phyloP scores from a whole-genome alignment of 2,329 filamentous ascomycete genomes.

The Colletotrichum sp. region DNA sequence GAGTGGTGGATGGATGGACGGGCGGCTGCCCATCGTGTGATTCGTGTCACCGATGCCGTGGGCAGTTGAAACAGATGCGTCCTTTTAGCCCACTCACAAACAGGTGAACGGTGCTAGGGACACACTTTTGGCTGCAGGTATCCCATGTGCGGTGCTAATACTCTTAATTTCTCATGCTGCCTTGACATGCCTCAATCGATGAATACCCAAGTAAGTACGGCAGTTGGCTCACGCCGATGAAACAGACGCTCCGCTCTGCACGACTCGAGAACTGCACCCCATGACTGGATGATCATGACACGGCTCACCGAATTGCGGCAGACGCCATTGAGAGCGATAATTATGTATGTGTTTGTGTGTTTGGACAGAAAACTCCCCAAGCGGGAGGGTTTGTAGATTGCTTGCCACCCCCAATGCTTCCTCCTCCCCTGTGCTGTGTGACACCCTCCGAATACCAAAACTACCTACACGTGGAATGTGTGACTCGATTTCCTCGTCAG shows the following conservation, averaged over 20 bases:
- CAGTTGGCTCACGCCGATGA: background rate
- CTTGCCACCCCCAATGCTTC: slow-evolving; percentile 11
- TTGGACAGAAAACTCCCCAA: background rate
- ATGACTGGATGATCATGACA: background rate
- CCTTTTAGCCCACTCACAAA: background rate
- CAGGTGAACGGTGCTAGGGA: too few relatives aligned
- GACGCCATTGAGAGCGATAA: background rate
- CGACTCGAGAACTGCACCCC: background rate
- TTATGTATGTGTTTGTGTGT: background rate
- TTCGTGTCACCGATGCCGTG: background rate
- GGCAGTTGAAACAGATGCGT: slow-evolving; percentile 3
- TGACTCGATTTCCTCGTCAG: slow-evolving; percentile 16
- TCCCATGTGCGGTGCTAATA: background rate
- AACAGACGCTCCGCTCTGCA: background rate
- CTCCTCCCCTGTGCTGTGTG: background rate
- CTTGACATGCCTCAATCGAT: background rate
- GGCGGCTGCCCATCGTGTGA: background rate
- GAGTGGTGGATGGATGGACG: background rate
- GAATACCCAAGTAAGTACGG: background rate
- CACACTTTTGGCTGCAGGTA: too few relatives aligned
- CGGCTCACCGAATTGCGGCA: background rate
- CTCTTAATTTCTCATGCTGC: background rate
- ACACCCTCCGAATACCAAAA: background rate
- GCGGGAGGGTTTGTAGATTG: slow-evolving; percentile 4
- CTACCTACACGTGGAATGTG: slow-evolving; percentile 6